Evolutionary conservation across 2,329 filamentous ascomycete genomes (phyloP), one percentile per base, ranked within the genome.

Genomic region (Talaromyces sp.): DNA sequence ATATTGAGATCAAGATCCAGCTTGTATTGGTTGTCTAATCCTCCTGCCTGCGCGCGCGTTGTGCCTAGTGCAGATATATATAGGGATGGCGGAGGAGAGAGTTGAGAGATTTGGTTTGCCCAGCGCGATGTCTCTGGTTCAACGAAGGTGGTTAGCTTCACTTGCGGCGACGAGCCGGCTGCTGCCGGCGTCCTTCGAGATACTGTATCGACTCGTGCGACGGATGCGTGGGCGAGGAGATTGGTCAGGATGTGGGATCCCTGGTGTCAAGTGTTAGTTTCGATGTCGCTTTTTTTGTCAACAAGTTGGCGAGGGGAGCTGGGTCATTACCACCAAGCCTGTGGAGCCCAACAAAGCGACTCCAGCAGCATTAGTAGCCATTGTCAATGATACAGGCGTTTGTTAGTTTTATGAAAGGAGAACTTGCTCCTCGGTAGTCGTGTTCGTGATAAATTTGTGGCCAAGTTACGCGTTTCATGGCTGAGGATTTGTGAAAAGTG

Each of bases 1-100:
- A 95, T 74, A 75, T 96, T 96, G 51, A 96, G 80, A 70, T 94
- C 91, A 71, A 92, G 85, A 77, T 97, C 93, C 65, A 97, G 90
- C 70, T 90, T 89, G 78, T 91, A 89, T 77, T 97, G 93, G 63
- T 87, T 86, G 29, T 86, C 88, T 65, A 96, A 77, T 60, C 88
- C 81, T 63, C 92, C 92, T 0, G 91, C 92, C 12, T 82, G 81
- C 0, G 80, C 88, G 54, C 86, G 85, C 0, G 92, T 97, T 2
- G 91, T 96, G 61, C 88, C 93, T 0, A 97, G 82, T 1, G 85
- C 85, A 2, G 89, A 92, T 77, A 93, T 86, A 77, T 94, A 87
- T 65, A 89, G 79, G 1, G 79, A 72, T 0, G 89, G 86, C 0
- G 79, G 63, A 0, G 87, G 83, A 0, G 77, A 70, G 52, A 89